phyloP scores from a whole-genome alignment of 2,329 filamentous ascomycete genomes.

The Diaporthe capsici region DNA sequence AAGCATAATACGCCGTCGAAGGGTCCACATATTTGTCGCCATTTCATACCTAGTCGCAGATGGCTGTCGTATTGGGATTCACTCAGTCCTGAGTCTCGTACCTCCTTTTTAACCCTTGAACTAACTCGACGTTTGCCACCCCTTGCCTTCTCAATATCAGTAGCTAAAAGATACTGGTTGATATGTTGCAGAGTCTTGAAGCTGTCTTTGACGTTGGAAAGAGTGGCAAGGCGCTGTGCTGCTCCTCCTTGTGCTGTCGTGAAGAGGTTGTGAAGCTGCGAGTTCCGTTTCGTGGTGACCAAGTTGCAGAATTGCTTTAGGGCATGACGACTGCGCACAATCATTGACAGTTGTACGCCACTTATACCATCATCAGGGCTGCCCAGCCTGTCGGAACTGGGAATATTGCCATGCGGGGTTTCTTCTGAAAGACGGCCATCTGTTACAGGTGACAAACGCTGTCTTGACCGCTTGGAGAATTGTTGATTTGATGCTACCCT shows the following conservation, averaged over 20 bases:
- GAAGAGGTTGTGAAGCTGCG: background rate
- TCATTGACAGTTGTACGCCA: background rate
- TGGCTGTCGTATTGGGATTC: background rate
- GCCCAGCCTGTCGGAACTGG: background rate
- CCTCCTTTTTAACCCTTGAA: background rate
- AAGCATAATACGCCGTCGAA: background rate
- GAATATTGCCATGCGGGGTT: background rate
- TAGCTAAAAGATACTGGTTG: background rate
- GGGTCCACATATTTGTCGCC: background rate
- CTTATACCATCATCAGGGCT: background rate
- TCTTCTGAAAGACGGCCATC: background rate
- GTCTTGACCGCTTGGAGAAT: background rate
- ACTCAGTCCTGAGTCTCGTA: background rate
- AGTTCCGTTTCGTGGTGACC: background rate
- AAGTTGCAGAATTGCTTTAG: slow-evolving; percentile 3
- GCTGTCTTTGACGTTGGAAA: background rate
- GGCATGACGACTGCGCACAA: background rate
- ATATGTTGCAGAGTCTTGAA: background rate
- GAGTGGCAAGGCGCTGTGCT: background rate
- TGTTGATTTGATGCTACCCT: background rate
- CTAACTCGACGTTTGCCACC: background rate
- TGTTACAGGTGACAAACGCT: background rate
- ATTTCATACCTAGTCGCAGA: background rate
- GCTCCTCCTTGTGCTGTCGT: background rate
- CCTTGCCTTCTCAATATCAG: background rate